Percentiles rank a stretch among this genome's conserved stretches.
phyloP scores from a whole-genome alignment of 352 stramenopile genomes.

The Globisporangium yorkense region DNA sequence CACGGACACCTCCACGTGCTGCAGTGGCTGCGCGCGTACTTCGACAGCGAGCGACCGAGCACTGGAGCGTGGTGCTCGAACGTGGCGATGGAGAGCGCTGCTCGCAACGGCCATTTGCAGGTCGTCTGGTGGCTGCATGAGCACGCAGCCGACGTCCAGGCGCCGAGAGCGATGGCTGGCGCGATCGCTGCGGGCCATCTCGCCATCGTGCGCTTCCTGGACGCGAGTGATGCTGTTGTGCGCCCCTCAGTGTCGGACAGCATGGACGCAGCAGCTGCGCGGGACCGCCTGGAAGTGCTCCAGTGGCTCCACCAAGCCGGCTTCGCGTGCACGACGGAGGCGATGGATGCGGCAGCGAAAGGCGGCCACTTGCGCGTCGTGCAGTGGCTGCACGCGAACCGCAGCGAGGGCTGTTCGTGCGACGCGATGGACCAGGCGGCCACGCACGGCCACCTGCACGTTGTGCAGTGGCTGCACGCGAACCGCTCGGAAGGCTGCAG shows the following conservation, averaged over 20 bases:
- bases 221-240: neutral
- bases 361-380: neutral
- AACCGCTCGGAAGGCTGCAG: constrained; percentile 8
- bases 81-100: constrained; percentile 2
- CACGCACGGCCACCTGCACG: constrained; percentile 1
- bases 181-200: constrained; percentile 2
- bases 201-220: constrained; percentile 6
- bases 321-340: neutral
- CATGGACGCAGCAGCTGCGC: constrained; percentile 4
- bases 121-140: constrained; percentile 5
- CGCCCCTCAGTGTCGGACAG: neutral
- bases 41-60: neutral
- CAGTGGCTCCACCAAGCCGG: constrained; percentile 5
- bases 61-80: neutral
- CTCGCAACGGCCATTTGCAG: constrained; percentile 1
- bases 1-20: neutral
- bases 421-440: neutral
- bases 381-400: neutral
- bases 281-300: constrained; percentile 3
- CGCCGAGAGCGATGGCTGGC: constrained; percentile 1
- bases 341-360: neutral
- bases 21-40: neutral
- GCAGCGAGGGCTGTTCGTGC: neutral
- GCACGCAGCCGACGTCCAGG: neutral
- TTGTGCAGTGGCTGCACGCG: constrained; percentile 9